Base-by-base conservation (phyloP, 2,329 filamentous ascomycete species). In the Alternaria hordeiaustralica region DNA sequence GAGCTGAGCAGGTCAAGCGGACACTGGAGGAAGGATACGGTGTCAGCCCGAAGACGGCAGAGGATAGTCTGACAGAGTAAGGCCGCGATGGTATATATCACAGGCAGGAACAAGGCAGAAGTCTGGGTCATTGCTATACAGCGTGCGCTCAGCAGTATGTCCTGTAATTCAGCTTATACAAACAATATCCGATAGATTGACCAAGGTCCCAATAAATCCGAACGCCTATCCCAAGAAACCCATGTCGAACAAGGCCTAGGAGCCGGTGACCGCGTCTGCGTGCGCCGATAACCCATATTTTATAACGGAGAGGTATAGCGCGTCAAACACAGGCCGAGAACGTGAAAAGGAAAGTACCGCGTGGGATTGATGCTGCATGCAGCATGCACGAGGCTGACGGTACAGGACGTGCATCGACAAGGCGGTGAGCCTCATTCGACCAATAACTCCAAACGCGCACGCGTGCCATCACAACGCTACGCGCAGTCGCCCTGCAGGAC, bases 1-100 rank as follows among this genome's bases (percentile, higher is more conserved):
- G 88, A 61, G 87, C 86, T 4, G 80, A 84, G 68, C 83, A 85
- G 70, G 84, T 89, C 50, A 73, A 72, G 57, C 69, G 75, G 57
- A 79, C 68, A 33, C 49, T 78, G 20, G 69, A 75, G 21, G 74
- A 77, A 28, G 71, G 75, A 5, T 50, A 68, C n/a, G 72, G 69
- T 6, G 60, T 78, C 45, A 73, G 70, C 57, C 73, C 75, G 5
- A 71, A 74, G 69, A 71, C 66, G 11, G 76, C 75, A 6, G 76
- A 78, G 58, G 71, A 78, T 28, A 79, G 78, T 59, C 65, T 81
- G 18, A 81, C 78, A 5, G 79, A 81, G 62, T 80, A 68, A 63
- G 41, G 25, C 6, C 43, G 13, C 11, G 23, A 47, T 13, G 18
- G 2, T 20, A n/a, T 18, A 33, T 13, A 26, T 15, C 2, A 30